Conservation (phyloP, 2,329 filamentous ascomycete genomes). For the Colletotrichum cordylinicola region DNA sequence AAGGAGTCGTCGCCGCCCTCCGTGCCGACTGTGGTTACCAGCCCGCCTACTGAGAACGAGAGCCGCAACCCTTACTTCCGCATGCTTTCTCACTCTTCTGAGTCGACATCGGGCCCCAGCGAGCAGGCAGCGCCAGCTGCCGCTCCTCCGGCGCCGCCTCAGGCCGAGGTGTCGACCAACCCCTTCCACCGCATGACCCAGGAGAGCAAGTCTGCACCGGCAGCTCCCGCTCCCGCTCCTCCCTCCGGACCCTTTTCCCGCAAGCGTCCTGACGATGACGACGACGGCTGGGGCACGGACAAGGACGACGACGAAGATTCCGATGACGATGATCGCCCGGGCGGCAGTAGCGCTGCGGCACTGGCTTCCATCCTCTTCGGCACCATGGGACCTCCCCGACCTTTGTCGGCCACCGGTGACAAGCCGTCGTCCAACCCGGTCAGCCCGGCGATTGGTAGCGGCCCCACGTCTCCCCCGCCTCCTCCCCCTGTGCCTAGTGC, state of each 20-base stretch:
- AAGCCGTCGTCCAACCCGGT: constrained; percentile 54
- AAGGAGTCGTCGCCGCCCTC: constrained; percentile 55
- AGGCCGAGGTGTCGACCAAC: constrained; percentile 77
- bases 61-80: constrained; percentile 96
- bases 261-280: constrained; percentile 66
- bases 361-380: constrained; percentile 95
- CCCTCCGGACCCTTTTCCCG: constrained; percentile 59
- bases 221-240: constrained; percentile 37
- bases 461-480: constrained; percentile 36
- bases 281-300: constrained; percentile 84
- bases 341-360: constrained; percentile 85
- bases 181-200: constrained; percentile 90
- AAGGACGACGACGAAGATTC: constrained; percentile 66
- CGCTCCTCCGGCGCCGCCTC: constrained; percentile 42
- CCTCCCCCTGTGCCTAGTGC: constrained; percentile 33
- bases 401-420: constrained; percentile 81
- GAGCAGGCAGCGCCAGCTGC: constrained; percentile 49
- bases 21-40: constrained; percentile 54
- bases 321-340: constrained; percentile 78
- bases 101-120: constrained; percentile 51
- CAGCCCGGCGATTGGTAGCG: constrained; percentile 44
- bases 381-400: constrained; percentile 93
- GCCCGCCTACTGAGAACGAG: constrained; percentile 69
- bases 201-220: constrained; percentile 53
- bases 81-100: constrained; percentile 77